phyloP scores from a whole-genome alignment of 2,329 filamentous ascomycete genomes.

The Dactylella cylindrospora region DNA sequence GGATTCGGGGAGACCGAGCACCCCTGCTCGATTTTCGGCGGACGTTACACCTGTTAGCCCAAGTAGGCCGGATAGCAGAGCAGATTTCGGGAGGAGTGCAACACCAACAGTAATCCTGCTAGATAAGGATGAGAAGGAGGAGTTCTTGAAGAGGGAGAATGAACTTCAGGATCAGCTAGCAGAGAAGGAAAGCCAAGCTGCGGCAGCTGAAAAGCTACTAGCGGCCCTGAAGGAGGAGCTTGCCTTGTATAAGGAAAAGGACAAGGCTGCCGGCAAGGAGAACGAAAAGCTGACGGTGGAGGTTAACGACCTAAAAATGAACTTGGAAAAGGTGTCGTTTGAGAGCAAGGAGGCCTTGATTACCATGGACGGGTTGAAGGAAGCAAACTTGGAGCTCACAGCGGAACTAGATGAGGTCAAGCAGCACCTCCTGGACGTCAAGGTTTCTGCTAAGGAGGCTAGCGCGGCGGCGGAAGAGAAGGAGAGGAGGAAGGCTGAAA shows the following conservation, averaged over 20 bases:
- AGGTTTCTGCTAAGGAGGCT: conserved; percentile 94
- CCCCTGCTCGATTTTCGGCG: conserved; percentile 60
- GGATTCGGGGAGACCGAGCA: conserved; percentile 60
- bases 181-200: conserved; percentile 82
- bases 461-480: conserved; percentile 90
- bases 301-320: conserved; percentile 92
- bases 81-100: conserved; percentile 47
- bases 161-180: conserved; percentile 95
- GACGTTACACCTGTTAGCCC: conserved; percentile 53
- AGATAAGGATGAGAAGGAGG: conserved; percentile 95
- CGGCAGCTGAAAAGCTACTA: conserved; percentile 75
- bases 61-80: conserved; percentile 57
- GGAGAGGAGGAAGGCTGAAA: conserved; percentile 97
- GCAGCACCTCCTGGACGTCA: conserved; percentile 90
- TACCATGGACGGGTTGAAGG: conserved; percentile 95
- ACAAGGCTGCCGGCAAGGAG: conserved; percentile 78
- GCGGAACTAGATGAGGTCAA: conserved; percentile 91
- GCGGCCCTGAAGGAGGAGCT: conserved; percentile 85
- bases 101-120: conserved; percentile 61
- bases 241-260: conserved; percentile 78
- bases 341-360: conserved; percentile 96
- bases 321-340: conserved; percentile 90
- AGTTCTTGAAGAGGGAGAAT: conserved; percentile 91
- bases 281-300: conserved; percentile 85
- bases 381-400: conserved; percentile 91